Conservation (phyloP, 768 basidiomycete species). For the Cyclocybe cylindracea region DNA sequence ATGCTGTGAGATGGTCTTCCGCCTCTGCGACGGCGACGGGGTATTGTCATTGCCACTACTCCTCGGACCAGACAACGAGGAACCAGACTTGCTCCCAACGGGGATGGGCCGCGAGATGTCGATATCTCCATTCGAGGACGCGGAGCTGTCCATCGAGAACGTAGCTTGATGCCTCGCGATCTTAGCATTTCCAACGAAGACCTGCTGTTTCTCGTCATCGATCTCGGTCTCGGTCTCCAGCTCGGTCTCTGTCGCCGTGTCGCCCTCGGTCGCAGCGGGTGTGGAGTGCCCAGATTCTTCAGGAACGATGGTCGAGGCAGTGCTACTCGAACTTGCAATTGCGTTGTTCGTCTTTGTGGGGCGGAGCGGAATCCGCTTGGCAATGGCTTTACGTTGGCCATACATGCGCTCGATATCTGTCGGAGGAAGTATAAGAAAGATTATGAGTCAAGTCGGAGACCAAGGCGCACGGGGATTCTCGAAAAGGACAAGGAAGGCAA, state of each 20-base stretch:
- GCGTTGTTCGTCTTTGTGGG: slow-evolving; percentile 13
- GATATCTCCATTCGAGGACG: slow-evolving; percentile 24
- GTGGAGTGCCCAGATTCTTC: slow-evolving; percentile 40
- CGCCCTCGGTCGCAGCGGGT: slow-evolving; percentile 69
- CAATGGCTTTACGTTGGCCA: slow-evolving; percentile 88
- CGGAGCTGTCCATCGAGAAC: slow-evolving; percentile 34
- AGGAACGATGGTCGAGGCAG: slow-evolving; percentile 13
- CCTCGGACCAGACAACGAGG: slow-evolving; percentile 5
- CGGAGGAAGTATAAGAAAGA: slow-evolving; percentile 4
- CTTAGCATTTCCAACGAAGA: slow-evolving; percentile 1
- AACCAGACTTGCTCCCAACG: slow-evolving; percentile 2
- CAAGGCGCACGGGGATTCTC: slow-evolving; percentile 89
- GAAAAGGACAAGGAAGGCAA: slow-evolving; percentile 93
- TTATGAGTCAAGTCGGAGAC: background rate
- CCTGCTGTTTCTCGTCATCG: slow-evolving; percentile 33
- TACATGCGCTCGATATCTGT: slow-evolving; percentile 93
- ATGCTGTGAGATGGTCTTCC: slow-evolving; percentile 66
- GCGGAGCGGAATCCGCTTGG: slow-evolving; percentile 72
- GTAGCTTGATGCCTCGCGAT: slow-evolving; percentile 30
- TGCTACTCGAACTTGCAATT: background rate
- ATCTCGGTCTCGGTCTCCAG: slow-evolving; percentile 62
- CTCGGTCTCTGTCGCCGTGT: slow-evolving; percentile 73
- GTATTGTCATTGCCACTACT: background rate
- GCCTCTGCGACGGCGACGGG: slow-evolving; percentile 17
- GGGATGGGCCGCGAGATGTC: slow-evolving; percentile 9